Evolutionary conservation across 768 basidiomycete genomes (phyloP).

Genomic region (Holtermanniella nyarrowii): DNA sequence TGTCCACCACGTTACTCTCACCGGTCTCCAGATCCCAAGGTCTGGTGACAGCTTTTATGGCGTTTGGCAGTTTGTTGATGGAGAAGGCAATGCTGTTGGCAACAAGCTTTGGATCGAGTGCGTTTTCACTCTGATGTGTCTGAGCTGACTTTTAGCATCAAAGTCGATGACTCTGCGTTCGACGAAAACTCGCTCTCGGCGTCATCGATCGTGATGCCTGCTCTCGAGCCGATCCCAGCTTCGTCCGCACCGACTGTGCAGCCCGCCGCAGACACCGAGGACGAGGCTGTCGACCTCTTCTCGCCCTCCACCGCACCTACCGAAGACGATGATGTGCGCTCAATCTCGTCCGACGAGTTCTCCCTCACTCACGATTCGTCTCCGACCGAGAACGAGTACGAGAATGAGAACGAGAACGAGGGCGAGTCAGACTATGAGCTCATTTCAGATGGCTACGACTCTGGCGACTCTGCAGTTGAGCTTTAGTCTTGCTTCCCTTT

Average conservation of each 20-base stretch:
- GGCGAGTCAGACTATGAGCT: background rate
- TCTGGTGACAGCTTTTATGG: conserved; percentile 24
- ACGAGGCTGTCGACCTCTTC: background rate
- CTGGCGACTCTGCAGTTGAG: background rate
- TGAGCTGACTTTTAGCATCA: conserved; percentile 10
- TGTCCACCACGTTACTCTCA: conserved; percentile 10
- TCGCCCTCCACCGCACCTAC: background rate
- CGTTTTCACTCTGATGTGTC: conserved; percentile 7
- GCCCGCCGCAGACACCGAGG: background rate
- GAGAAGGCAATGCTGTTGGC: conserved; percentile 27
- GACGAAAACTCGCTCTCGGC: conserved; percentile 15
- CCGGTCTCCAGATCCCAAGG: conserved; percentile 23
- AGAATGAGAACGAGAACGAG: background rate
- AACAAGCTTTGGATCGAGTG: conserved; percentile 32
- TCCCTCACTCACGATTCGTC: background rate
- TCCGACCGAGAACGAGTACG: no score
- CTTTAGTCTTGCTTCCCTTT: background rate
- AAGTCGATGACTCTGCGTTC: conserved; percentile 11
- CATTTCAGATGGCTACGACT: background rate
- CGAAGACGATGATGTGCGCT: background rate
- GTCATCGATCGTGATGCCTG: conserved; percentile 34
- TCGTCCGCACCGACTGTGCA: background rate
- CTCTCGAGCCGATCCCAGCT: background rate
- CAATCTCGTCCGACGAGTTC: background rate
- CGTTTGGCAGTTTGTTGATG: conserved; percentile 33